Conservation (phyloP, 2,329 filamentous ascomycete species). For the Zasmidium cellare region DNA sequence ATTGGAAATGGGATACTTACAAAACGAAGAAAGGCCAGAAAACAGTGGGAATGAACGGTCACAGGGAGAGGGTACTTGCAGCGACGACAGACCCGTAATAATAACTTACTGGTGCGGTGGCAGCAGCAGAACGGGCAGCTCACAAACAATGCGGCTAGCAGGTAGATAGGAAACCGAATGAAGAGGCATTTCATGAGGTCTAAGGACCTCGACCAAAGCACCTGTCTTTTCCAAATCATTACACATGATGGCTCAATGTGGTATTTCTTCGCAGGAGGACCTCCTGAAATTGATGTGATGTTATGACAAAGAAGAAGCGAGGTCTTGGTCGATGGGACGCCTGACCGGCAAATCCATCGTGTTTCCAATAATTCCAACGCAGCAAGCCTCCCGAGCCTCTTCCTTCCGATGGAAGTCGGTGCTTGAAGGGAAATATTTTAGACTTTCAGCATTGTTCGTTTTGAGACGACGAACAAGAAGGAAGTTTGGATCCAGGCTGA, state of each 20-base stretch:
- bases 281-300: no score
- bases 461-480: background rate
- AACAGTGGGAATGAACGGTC: background rate
- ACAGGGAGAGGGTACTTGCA: no score
- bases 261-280: no score
- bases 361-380: no score
- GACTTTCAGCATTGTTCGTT: background rate
- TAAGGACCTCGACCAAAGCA: slow-evolving; percentile 18
- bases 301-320: no score
- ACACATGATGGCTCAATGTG: no score
- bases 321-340: background rate
- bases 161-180: slow-evolving; percentile 17
- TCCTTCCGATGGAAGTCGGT: background rate
- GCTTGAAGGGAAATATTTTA: background rate
- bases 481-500: background rate
- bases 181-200: slow-evolving; percentile 19
- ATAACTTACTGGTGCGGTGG: background rate
- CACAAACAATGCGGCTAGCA: background rate
- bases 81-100: background rate
- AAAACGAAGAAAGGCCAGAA: background rate
- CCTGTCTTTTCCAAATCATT: background rate
- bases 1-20: background rate
- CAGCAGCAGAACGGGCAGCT: no score
- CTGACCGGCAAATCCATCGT: background rate
- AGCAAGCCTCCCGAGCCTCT: no score